Conservation (phyloP, 371 early-diverging fungal species). For the Choanephora cucurbitarum region DNA sequence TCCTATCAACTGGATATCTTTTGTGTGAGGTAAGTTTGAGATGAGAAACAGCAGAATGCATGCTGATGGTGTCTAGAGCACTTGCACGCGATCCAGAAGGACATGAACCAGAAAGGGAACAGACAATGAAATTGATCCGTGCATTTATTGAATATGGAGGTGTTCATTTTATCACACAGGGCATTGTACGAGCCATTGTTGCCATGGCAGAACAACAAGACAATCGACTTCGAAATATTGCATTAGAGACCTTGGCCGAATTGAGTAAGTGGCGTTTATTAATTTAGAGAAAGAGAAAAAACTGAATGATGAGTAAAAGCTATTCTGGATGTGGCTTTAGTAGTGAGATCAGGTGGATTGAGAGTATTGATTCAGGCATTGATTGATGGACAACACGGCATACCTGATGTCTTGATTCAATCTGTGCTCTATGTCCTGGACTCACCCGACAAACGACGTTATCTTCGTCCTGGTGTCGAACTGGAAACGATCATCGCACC, state of each 20-base stretch:
- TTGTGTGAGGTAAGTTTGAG: constrained; percentile 53
- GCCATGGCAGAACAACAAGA: constrained; percentile 82
- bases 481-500: constrained; percentile 73
- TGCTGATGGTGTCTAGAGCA: constrained; percentile 38
- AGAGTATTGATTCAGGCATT: constrained; percentile 70
- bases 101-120: constrained; percentile 77
- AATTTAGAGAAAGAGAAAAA: too few relatives aligned
- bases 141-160: constrained; percentile 71
- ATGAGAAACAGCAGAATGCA: not conserved
- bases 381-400: constrained; percentile 70
- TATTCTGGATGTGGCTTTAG: constrained; percentile 59
- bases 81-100: constrained; percentile 60
- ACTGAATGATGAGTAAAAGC: constrained; percentile 19
- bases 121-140: constrained; percentile 72
- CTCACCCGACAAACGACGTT: constrained; percentile 63
- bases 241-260: constrained; percentile 80
- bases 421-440: constrained; percentile 77
- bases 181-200: constrained; percentile 72
- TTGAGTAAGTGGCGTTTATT: constrained; percentile 59
- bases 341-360: constrained; percentile 72
- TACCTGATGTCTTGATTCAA: constrained; percentile 65
- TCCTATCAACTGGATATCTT: constrained; percentile 65
- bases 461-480: constrained; percentile 78
- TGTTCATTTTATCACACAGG: constrained; percentile 58
- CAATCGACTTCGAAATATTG: constrained; percentile 70